Evolutionary conservation across 2,329 filamentous ascomycete species (phyloP), one percentile per base, ranked within the genome.

Genomic region (Zopfia rhizophila): DNA sequence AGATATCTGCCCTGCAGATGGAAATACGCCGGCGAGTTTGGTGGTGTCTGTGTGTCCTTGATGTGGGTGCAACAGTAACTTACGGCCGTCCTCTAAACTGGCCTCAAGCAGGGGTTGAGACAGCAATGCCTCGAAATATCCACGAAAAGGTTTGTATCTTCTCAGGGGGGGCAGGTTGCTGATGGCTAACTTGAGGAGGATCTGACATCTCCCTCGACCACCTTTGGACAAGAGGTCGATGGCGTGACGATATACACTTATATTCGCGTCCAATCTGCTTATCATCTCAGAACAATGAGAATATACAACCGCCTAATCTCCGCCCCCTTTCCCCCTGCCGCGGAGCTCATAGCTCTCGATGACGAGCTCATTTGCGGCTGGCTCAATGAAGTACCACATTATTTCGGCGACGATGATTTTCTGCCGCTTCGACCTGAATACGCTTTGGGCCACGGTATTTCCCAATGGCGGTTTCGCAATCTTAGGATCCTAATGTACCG

Each of bases 31-130:
- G 69, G 16, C 53, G 69, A 17, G 61, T 72, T 2, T 72, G 69
- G 65, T 72, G 69, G 68, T 58, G 54, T 3, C 50, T 72, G 2
- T 78, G 73, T 45, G 73, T 76, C 8, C 78, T 80, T 51, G 75
- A 76, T 40, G 74, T 73, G 13, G 78, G 78, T n/a, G 78, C 77
- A 11, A 74, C 74, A 17, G 75, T 80, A 38, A 80, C 78, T 0
- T 79, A 79, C 51, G 75, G 76, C 16, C 71, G 78, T 23, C 78
- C 78, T 0, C 68, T 79, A 38, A 68, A 75, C 14, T 70, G 76
- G 40, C 77, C 77, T 3, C 69, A 73, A 27, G 69, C 75, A 11
- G 72, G 70, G 30, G 72, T 78, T 1, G 77, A 78, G 38, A 74
- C 73, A 10, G 59, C 67, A 1, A 55, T 76, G 2, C 75, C 76